phyloP scores from a whole-genome alignment of 176 grass and related monocot species.

The Oryza glaberrima region DNA sequence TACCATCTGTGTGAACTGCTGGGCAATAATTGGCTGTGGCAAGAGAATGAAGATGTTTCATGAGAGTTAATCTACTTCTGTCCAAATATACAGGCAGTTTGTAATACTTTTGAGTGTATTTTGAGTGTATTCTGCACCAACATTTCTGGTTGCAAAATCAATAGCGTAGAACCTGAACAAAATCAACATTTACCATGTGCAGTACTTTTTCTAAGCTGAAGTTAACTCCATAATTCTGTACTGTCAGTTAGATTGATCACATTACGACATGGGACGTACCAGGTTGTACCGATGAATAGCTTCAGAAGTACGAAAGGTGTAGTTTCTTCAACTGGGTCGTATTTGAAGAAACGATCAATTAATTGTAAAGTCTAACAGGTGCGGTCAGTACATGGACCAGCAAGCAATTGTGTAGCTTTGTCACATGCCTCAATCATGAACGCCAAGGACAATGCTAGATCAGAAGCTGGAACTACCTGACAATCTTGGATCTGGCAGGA shows the following conservation, averaged over 20 bases:
- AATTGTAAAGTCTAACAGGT: background rate
- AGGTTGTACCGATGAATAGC: background rate
- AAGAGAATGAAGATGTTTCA: background rate
- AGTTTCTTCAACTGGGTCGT: background rate
- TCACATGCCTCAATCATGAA: slow-evolving; percentile 18
- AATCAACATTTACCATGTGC: no score
- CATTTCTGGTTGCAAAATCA: background rate
- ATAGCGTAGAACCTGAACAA: background rate
- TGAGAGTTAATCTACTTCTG: background rate
- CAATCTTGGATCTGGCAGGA: background rate
- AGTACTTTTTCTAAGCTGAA: background rate
- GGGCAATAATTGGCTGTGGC: background rate
- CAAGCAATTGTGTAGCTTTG: background rate
- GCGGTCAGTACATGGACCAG: background rate
- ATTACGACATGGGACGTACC: background rate
- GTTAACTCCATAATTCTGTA: background rate
- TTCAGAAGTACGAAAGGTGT: background rate
- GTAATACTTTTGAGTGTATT: background rate
- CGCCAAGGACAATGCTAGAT: background rate
- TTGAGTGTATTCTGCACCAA: no score
- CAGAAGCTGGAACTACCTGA: background rate
- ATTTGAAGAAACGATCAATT: background rate
- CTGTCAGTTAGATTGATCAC: background rate
- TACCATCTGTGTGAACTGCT: background rate
- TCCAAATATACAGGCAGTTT: background rate